Evolutionary conservation across 2,329 filamentous ascomycete species (phyloP).

Genomic region (Exophiala lecanii-corni): DNA sequence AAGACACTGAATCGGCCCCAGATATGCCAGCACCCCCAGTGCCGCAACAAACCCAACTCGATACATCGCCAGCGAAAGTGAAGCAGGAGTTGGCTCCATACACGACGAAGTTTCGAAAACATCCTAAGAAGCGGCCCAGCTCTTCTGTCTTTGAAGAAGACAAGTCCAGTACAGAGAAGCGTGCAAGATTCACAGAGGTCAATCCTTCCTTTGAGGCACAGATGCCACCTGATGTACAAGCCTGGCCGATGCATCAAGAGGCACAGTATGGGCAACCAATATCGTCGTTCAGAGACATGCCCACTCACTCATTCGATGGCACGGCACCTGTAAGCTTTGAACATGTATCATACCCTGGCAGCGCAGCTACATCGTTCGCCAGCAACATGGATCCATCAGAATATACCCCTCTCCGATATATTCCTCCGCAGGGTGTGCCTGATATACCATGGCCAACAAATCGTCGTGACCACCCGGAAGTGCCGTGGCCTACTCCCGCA

Average conservation of each 20-base stretch:
- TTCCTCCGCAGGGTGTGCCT: not conserved
- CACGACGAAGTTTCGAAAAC: not conserved
- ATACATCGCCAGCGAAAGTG: not conserved
- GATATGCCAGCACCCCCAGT: not conserved
- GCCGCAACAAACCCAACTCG: not conserved
- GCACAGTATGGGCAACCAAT: constrained; percentile 9
- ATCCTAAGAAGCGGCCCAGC: not conserved
- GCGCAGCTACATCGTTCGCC: constrained; percentile 12
- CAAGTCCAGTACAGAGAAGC: constrained; percentile 2
- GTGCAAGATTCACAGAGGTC: constrained; percentile 1
- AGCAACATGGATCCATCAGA: constrained; percentile 8
- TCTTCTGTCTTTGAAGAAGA: not conserved
- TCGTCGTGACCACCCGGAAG: not conserved
- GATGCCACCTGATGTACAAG: not conserved
- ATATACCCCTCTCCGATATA: constrained; percentile 8
- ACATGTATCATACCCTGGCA: constrained; percentile 5
- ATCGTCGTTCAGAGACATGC: constrained; percentile 9
- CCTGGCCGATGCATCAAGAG: constrained; percentile 8
- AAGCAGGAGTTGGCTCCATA: not conserved
- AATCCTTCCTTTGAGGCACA: constrained; percentile 1
- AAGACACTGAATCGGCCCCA: not conserved
- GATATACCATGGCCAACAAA: not conserved
- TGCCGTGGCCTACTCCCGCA: constrained; percentile 9
- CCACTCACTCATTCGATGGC: constrained; percentile 9
- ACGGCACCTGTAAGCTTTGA: constrained; percentile 9